phyloP scores from a whole-genome alignment of 116 monocot genomes.

The Zostera marina region DNA sequence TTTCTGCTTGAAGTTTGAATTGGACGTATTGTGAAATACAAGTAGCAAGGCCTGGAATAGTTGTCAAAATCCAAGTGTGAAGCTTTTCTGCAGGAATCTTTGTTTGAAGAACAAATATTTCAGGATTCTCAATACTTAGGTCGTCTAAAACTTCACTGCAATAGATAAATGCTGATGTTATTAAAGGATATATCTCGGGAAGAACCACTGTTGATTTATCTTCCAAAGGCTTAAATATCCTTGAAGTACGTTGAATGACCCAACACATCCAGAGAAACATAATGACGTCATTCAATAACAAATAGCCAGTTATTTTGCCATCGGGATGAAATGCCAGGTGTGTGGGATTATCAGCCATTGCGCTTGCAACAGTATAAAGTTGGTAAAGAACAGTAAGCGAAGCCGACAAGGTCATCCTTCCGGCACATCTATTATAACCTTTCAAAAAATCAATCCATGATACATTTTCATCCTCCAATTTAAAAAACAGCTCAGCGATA shows the following conservation, averaged over 20 bases:
- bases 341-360: constrained; percentile 12
- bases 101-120: constrained; percentile 21
- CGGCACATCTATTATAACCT: constrained; percentile 67
- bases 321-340: constrained; percentile 30
- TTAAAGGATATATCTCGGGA: constrained; percentile 54
- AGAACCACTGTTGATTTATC: constrained; percentile 20
- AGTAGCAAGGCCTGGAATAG: constrained; percentile 31
- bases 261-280: constrained; percentile 72
- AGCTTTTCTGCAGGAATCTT: constrained; percentile 40
- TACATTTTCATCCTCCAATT: constrained; percentile 7
- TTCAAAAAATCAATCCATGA: constrained; percentile 50
- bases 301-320: constrained; percentile 35
- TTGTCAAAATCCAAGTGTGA: constrained; percentile 46
- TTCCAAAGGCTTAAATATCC: constrained; percentile 8
- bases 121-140: constrained; percentile 16
- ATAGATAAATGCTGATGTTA: constrained; percentile 42
- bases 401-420: constrained; percentile 31
- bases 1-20: constrained; percentile 26
- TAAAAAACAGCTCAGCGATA: constrained; percentile 42
- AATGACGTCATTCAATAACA: constrained; percentile 29
- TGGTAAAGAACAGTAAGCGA: constrained; percentile 33
- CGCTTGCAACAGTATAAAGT: constrained; percentile 25
- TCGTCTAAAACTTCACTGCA: constrained; percentile 28
- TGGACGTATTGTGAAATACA: constrained; percentile 40
- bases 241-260: constrained; percentile 31